phyloP scores from a whole-genome alignment of 495 filamentous ascomycete genomes.

The Rhizodiscina lignyota region DNA sequence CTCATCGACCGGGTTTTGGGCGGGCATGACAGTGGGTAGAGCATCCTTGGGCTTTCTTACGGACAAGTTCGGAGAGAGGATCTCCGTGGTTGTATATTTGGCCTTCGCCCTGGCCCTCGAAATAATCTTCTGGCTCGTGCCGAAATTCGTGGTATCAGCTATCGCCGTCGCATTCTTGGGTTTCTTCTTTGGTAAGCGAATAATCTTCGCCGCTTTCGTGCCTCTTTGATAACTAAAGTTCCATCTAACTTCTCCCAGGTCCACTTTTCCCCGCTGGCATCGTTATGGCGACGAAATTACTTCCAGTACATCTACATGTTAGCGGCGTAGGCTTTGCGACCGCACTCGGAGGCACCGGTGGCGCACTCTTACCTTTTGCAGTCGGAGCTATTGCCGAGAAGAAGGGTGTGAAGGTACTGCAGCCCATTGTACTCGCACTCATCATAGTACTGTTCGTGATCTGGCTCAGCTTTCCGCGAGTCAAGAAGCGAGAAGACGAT shows the following conservation, averaged over 20 bases:
- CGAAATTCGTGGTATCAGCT: constrained; percentile 55
- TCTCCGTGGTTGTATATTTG: constrained; percentile 28
- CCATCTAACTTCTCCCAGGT: too few species aligned
- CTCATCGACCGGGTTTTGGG: constrained; percentile 50
- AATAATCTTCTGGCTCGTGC: constrained; percentile 42
- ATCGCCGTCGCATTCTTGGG: constrained; percentile 52
- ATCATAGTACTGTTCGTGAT: constrained; percentile 27
- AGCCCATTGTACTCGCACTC: constrained; percentile 58
- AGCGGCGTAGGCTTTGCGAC: constrained; percentile 69
- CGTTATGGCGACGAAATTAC: constrained; percentile 63
- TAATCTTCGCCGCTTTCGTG: too few species aligned
- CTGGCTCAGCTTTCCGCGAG: constrained; percentile 25
- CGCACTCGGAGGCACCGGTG: constrained; percentile 65
- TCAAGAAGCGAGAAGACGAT: constrained; percentile 21
- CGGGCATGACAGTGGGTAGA: constrained; percentile 48
- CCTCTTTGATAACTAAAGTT: too few species aligned
- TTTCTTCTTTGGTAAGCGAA: constrained; percentile 55
- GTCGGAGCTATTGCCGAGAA: constrained; percentile 72
- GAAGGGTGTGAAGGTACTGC: constrained; percentile 64
- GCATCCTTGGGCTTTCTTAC: constrained; percentile 47
- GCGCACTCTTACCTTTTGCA: constrained; percentile 66
- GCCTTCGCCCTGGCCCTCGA: constrained; percentile 22
- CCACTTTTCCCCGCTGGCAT: constrained; percentile 58
- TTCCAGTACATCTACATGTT: constrained; percentile 65
- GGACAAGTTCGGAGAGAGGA: constrained; percentile 39